Evolutionary conservation across 192 early-diverging fungal genomes (phyloP).

Genomic region (Coemansia sp.): DNA sequence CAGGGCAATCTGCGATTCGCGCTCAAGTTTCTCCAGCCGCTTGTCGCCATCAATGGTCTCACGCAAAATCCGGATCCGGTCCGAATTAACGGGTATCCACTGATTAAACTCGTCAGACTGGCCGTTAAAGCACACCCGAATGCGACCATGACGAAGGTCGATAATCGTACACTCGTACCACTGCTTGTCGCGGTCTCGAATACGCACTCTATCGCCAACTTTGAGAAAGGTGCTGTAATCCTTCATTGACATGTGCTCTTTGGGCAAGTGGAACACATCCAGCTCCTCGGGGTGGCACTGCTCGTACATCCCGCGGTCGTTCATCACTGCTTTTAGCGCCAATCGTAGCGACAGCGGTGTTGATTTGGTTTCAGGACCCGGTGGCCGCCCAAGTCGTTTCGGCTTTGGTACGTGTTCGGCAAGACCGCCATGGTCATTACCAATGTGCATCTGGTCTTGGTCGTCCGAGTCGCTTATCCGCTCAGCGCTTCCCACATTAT

Average conservation of each 20-base stretch:
- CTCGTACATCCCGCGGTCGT: constrained; percentile 8
- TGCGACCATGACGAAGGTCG: constrained; percentile 40
- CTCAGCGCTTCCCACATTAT: neutral
- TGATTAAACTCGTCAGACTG: constrained; percentile 42
- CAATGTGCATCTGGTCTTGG: neutral
- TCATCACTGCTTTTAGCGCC: constrained; percentile 30
- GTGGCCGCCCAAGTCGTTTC: constrained; percentile 36
- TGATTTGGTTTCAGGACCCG: constrained; percentile 20
- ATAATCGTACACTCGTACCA: constrained; percentile 54
- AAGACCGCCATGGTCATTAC: neutral
- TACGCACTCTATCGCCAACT: constrained; percentile 36
- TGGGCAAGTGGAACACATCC: constrained; percentile 43
- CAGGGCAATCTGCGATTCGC: constrained; percentile 22
- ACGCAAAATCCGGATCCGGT: constrained; percentile 46
- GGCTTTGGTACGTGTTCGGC: neutral
- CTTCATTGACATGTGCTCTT: constrained; percentile 43
- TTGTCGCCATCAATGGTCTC: constrained; percentile 36
- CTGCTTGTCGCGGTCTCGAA: constrained; percentile 50
- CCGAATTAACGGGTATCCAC: constrained; percentile 50
- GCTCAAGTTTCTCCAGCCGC: constrained; percentile 36
- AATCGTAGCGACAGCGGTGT: constrained; percentile 33
- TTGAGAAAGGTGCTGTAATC: constrained; percentile 50
- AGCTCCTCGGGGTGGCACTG: constrained; percentile 15
- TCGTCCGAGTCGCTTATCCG: neutral
- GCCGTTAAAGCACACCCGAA: constrained; percentile 45